Percentiles rank a stretch among this genome's conserved stretches.
These are phyloP conservation scores for Lasiodiplodia sp. DNA, from an alignment of 2,329 filamentous ascomycete genomes.

Conservation along the genomic window DNA sequence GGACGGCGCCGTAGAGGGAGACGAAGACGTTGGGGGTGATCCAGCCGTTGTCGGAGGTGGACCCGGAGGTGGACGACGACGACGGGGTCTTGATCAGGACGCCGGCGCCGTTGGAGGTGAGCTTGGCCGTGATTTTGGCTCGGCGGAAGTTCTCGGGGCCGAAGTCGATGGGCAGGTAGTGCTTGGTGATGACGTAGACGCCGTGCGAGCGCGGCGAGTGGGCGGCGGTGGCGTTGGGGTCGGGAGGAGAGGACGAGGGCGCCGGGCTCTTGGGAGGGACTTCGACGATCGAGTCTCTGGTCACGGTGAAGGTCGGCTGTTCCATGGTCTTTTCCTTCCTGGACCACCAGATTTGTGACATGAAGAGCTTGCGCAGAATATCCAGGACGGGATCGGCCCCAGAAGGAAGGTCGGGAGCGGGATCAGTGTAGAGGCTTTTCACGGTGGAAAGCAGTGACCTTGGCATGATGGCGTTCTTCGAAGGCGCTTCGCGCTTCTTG, in stretches of 20 bases:
- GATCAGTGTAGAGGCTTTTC: too few species aligned
- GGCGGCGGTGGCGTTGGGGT: too few species aligned
- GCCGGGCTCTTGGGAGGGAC: too few species aligned
- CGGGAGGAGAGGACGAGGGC: too few species aligned
- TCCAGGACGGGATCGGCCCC: not conserved
- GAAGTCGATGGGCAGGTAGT: not conserved
- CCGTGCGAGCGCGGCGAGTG: too few species aligned
- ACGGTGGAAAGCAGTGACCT: too few species aligned
- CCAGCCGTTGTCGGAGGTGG: not conserved
- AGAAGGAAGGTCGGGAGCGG: too few species aligned
- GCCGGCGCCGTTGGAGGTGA: not conserved
- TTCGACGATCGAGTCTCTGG: not conserved
- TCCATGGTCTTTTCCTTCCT: not conserved
- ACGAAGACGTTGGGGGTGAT: not conserved
- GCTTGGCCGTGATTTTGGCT: not conserved
- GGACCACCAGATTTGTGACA: not conserved
- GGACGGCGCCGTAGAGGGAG: not conserved
- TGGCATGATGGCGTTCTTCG: too few species aligned
- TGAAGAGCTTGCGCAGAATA: not conserved
- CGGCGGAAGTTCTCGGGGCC: not conserved
- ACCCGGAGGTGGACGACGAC: too few species aligned
- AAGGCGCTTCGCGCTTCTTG: too few species aligned
- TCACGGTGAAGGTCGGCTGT: not conserved
- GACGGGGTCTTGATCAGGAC: not conserved
- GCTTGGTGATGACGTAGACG: not conserved